Base-by-base conservation (phyloP, 1,284 basidiomycete genomes). In the Apiotrichum sp. region DNA sequence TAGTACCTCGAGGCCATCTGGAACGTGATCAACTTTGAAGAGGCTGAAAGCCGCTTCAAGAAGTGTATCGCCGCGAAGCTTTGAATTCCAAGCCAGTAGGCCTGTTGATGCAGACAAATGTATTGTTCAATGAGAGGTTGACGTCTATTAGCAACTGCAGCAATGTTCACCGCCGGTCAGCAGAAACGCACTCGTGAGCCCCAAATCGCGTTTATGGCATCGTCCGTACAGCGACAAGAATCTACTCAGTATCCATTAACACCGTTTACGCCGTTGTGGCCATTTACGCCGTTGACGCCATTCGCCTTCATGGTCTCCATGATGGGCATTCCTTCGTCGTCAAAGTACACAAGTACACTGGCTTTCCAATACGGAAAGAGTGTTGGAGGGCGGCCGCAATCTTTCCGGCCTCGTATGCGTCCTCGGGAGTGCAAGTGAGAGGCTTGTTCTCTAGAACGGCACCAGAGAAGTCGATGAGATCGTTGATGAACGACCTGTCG, bases 1-100 rank as follows among this genome's bases (percentile, higher is more conserved):
- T 50, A 61, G 54, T 93, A 95, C 78, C 83, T 93, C 73, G 85
- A 84, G 57, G 89, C 86, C 51, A 91, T 93, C 73, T 95, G 88
- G 91, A 86, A 86, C 71, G 89, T 95, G 60, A 83, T 93, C 80
- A 92, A 93, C 82, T 93, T 88, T 77, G 82, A 87, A 66, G 89
- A 93, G 78, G 91, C 90, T 22, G 88, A 90, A 76, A 80, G 80
- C 66, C 82, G 92, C 62, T 80, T 87, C 65, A 66, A 80, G 36
- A 22, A 22, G 22, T 22, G 22, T 22, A 22, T 22, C 22, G 22
- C 22, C 22, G 22, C 22, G 22, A 22, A 22, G 22, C 22, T 22
- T 22, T 22, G 22, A 22, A 22, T 22, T 22, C 22, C 22, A 22
- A 22, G 22, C 22, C 22, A 22, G 22, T 22, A 22, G 22, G 22